Evolutionary conservation across 2,329 filamentous ascomycete species (phyloP), one percentile per base, ranked within the genome.

Genomic region (Cytospora schulzeri): DNA sequence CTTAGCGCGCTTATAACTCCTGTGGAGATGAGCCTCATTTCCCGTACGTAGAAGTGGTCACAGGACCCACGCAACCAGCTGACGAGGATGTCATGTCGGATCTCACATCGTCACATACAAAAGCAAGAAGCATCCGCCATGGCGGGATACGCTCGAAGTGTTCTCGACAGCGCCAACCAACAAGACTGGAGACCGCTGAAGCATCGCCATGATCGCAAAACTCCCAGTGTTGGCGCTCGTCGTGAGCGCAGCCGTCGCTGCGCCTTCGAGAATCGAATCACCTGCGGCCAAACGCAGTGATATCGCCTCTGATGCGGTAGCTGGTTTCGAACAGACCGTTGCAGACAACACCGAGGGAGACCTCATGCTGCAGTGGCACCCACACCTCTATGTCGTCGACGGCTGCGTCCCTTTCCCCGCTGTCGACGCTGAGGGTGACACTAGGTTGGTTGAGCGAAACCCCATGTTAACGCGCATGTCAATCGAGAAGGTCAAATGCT

Each of bases 321-420:
- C 85, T 9, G 83, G 82, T 1, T 85, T 88, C 66, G 65, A 78
- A 0, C 70, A 87, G 70, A 80, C 82, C 0, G 82, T 87, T 0
- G 85, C 85, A 0, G 75, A 73, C 51, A 68, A 77, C 6, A 75
- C 75, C 1, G 71, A 74, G 0, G 85, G 85, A 17, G 71, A 76
- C 3, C 71, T 85, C 28, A 84, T 85, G 68, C 71, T 83, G 51
- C 81, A 82, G 60, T 88, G 85, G 73, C 81, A 88, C 73, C 85
- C 85, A 0, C 79, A 77, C 60, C 77, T 87, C 7, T 69, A 85
- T 14, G 81, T 88, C 6, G 78, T 79, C 22, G 83, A 84, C 69
- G 86, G 86, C 54, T 89, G 86, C 67, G 85, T 88, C 11, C 85
- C 86, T 0, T 89, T 86, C 70, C 85, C 86, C 0, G 86, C 82